A percentile compares a stretch with the other conserved stretches of the same genome.
phyloP scores from a whole-genome alignment of 1,284 basidiomycete species.

The Megacollybia platyphylla region DNA sequence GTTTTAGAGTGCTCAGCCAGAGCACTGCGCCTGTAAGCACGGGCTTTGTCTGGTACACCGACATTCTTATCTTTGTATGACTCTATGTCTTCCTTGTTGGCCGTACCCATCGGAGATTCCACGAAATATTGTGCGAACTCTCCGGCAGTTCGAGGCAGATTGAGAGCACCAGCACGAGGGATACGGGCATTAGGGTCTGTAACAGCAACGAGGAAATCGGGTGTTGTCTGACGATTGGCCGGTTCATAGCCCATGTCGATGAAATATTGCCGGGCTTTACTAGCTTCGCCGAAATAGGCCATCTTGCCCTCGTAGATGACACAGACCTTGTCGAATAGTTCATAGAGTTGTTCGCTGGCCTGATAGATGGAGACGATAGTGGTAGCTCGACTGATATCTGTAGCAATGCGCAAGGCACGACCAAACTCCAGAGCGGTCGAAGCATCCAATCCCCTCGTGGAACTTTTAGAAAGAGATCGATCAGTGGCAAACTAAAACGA shows the following conservation, averaged over 20 bases:
- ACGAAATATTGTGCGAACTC: constrained; percentile 48
- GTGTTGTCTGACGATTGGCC: constrained; percentile 30
- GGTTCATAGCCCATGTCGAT: constrained; percentile 50
- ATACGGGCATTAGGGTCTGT: constrained; percentile 48
- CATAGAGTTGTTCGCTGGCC: constrained; percentile 6
- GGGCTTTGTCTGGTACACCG: constrained; percentile 19
- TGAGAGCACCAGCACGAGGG: constrained; percentile 27
- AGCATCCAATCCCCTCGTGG: constrained; percentile 7
- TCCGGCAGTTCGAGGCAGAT: constrained; percentile 40
- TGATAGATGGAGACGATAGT: constrained; percentile 8
- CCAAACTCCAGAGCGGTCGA: constrained; percentile 8
- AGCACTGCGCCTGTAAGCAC: constrained; percentile 35
- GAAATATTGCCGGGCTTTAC: constrained; percentile 54
- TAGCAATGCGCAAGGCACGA: constrained; percentile 3
- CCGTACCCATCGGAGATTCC: constrained; percentile 20
- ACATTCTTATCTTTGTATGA: constrained; percentile 27
- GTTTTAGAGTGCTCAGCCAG: constrained; percentile 36
- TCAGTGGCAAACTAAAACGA: not conserved
- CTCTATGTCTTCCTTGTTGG: constrained; percentile 32
- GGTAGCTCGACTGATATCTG: constrained; percentile 2
- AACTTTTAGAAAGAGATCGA: not conserved
- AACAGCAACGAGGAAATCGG: constrained; percentile 41
- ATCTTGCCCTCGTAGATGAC: constrained; percentile 51
- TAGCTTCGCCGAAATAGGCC: constrained; percentile 60
- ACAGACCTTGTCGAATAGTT: constrained; percentile 16